A percentile compares a stretch with the other conserved stretches of the same genome.
phyloP scores from a whole-genome alignment of 2,329 filamentous ascomycete species.

The Macroventuria anomochaeta region DNA sequence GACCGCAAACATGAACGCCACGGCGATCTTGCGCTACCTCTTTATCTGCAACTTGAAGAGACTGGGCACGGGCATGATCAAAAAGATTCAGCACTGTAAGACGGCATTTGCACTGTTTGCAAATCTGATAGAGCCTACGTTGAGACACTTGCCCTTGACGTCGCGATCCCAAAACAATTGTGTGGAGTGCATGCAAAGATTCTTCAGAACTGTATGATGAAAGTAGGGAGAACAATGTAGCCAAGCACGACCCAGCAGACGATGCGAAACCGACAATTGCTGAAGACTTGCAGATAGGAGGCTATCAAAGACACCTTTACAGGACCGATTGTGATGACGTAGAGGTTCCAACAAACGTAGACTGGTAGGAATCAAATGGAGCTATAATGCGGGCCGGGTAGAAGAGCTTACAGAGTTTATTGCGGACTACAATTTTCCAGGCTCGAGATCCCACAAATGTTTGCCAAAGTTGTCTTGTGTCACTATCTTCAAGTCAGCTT shows the following conservation, averaged over 20 bases:
- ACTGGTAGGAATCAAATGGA: conserved; percentile 10
- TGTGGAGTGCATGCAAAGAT: conserved; percentile 30
- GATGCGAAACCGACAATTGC: conserved; percentile 22
- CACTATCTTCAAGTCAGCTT: conserved; percentile 25
- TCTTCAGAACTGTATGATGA: conserved; percentile 27
- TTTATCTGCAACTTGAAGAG: conserved; percentile 29
- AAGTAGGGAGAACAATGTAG: conserved; percentile 20
- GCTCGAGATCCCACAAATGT: conserved; percentile 20
- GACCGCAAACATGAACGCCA: conserved; percentile 33
- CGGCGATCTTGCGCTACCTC: conserved; percentile 23
- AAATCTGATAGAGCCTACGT: conserved; percentile 29
- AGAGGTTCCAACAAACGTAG: conserved; percentile 27
- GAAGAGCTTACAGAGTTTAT: conserved; percentile 1
- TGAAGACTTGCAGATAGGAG: conserved; percentile 38
- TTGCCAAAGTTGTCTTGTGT: conserved; percentile 31
- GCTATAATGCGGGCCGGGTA: not conserved
- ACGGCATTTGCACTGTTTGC: conserved; percentile 29
- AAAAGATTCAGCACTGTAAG: conserved; percentile 30
- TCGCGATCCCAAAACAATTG: conserved; percentile 33
- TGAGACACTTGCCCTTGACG: conserved; percentile 29
- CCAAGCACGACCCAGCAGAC: conserved; percentile 19
- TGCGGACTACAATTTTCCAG: conserved; percentile 1
- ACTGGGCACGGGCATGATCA: conserved; percentile 29
- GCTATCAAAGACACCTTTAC: conserved; percentile 30
- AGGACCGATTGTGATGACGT: conserved; percentile 25